phyloP scores from a whole-genome alignment of 2,329 filamentous ascomycete species.

The Hirsutella thompsonii region DNA sequence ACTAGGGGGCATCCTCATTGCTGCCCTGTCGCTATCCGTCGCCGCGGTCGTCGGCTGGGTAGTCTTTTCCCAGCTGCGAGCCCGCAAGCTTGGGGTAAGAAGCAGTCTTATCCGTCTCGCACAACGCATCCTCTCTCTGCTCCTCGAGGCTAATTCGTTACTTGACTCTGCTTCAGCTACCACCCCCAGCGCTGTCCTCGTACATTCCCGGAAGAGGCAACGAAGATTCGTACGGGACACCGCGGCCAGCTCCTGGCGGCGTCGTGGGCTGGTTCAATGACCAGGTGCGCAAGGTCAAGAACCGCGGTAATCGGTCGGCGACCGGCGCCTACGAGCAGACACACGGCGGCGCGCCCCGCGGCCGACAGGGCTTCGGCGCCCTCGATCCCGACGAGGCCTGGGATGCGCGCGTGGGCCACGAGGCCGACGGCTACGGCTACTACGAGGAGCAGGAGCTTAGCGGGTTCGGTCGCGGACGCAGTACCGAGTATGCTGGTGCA shows the following conservation, averaged over 20 bases:
- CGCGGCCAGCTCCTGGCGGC: conserved; percentile 45
- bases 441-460: conserved; percentile 70
- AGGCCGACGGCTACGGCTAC: conserved; percentile 56
- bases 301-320: conserved; percentile 52
- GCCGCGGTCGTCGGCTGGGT: conserved; percentile 51
- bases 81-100: conserved; percentile 56
- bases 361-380: conserved; percentile 47
- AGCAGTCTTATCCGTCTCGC: no score
- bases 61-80: conserved; percentile 58
- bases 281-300: conserved; percentile 49
- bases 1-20: conserved; percentile 58
- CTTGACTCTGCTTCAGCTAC: conserved; percentile 36
- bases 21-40: conserved; percentile 51
- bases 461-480: conserved; percentile 15
- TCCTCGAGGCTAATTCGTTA: no score
- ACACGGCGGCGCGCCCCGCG: conserved; percentile 23
- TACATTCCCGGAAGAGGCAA: conserved; percentile 58
- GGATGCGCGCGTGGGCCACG: conserved; percentile 67
- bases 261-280: conserved; percentile 62
- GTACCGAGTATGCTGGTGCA: conserved; percentile 21
- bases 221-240: conserved; percentile 33
- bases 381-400: conserved; percentile 78
- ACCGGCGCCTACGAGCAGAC: conserved; percentile 61
- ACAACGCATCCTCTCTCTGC: no score
- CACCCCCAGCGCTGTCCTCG: conserved; percentile 52